Evolutionary conservation across 2,329 filamentous ascomycete species (phyloP), one percentile per base, ranked within the genome.

Genomic region (Anthostomella pinea): DNA sequence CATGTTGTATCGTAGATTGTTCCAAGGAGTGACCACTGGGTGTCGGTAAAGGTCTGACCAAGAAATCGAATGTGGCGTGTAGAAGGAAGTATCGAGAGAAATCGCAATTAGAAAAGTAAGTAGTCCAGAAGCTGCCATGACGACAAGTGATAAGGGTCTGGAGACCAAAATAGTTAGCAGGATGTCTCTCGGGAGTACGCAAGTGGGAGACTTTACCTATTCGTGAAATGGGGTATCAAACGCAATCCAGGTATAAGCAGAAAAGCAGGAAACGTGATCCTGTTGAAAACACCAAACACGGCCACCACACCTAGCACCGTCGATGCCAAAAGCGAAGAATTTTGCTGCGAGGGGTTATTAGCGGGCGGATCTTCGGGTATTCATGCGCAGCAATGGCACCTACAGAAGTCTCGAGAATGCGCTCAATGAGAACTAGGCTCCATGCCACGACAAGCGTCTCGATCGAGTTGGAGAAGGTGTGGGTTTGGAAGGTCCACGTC

Each of bases 401-500:
- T 71, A 93, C 88, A 67, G 83, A 85, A 55, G 84, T 80, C 49
- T 84, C 81, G 29, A 85, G 72, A 50, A 97, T 93, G 59, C 91
- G 83, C 63, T 87, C 81, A 44, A 96, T 90, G 61, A 98, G 68
- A 30, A 97, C 90, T 62, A 98, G 67, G 56, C 86, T 90, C 93
- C 93, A 98, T 35, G 87, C 79, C 33, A 98, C 89, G 33, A 91
- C 76, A 52, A 98, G 70, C 3, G 93, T 97, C 69, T 98, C 93
- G 49, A 97, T 77, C 44, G 91, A 94, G 66, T 98, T 98, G 46
- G 91, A 97, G 63, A 98, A 97, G 9, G 93, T 97, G 65, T 98
- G 93, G 13, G 88, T 93, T 66, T 98, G 93, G 67, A 91, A 95
- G 28, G 91, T 96, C 91, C 93, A 98, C 30, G 93, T 98, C 52